These are phyloP conservation scores for Fusarium protoensiforme DNA, from an alignment of 2,329 filamentous ascomycete genomes.

Conservation along the genomic window DNA sequence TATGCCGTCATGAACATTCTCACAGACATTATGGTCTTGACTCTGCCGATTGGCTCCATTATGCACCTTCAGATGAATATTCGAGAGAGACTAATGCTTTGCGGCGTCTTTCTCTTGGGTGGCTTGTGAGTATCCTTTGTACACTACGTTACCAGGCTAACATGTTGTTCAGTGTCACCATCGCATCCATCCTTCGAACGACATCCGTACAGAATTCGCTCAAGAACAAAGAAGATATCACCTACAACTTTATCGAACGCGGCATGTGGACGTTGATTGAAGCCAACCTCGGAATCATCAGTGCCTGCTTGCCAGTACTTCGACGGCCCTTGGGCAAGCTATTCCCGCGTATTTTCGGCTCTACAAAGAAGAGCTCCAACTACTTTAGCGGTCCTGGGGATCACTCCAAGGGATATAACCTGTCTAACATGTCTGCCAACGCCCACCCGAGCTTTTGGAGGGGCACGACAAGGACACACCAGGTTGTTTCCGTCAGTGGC, in stretches of 20 bases:
- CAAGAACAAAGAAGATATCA: conserved; percentile 45
- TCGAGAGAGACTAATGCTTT: conserved; percentile 49
- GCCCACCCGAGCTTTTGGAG: conserved; percentile 10
- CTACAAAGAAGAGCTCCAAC: conserved; percentile 19
- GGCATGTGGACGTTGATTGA: conserved; percentile 52
- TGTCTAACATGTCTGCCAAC: conserved; percentile 7
- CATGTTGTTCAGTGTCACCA: conserved; percentile 38
- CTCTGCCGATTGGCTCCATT: conserved; percentile 50
- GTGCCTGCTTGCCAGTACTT: conserved; percentile 48
- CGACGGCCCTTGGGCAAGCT: conserved; percentile 29
- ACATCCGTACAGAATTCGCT: conserved; percentile 48
- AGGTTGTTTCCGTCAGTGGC: conserved; percentile 7
- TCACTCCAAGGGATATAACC: conserved; percentile 7
- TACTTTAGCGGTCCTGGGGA: conserved; percentile 1
- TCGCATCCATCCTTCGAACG: conserved; percentile 52
- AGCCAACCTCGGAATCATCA: conserved; percentile 51
- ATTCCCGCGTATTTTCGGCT: conserved; percentile 29
- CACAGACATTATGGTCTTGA: conserved; percentile 51
- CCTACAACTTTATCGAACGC: conserved; percentile 40
- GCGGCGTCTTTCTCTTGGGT: conserved; percentile 51
- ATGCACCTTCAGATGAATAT: conserved; percentile 46
- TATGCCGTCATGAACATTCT: conserved; percentile 55
- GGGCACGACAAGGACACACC: background rate
- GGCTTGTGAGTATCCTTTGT: conserved; percentile 45
- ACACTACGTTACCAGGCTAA: background rate